Base-by-base conservation (phyloP, 169 alveolate species). In the Amoebophrya sp. region DNA sequence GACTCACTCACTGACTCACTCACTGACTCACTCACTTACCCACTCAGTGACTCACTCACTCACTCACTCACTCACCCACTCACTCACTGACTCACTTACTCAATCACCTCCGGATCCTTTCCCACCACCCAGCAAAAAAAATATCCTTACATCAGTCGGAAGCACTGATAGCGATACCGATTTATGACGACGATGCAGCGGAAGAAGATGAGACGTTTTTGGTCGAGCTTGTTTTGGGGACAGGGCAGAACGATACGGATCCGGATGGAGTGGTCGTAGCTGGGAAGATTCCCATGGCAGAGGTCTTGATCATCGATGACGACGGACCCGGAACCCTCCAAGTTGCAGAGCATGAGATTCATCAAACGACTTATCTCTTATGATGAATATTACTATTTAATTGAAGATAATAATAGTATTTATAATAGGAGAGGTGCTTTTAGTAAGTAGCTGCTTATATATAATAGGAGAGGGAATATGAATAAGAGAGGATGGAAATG, bases 51-150 rank as follows among this genome's bases (percentile, higher is more conserved):
- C 41, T 78, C 90, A 78, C 90, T 78, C 90, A 78, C 41, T 78
- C 90, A 78, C 90, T 78, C 90, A 78, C 90, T 78, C 90, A 78
- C 41, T 78, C n/a, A n/a, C n/a, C n/a, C n/a, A n/a, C n/a, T n/a
- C n/a, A n/a, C n/a, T n/a, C n/a, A n/a, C n/a, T n/a, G 53, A 78
- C 90, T 78, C 90, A 78, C 90, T n/a, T n/a, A n/a, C n/a, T n/a
- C n/a, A n/a, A n/a, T n/a, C n/a, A n/a, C n/a, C n/a, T n/a, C n/a
- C n/a, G n/a, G n/a, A n/a, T n/a, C n/a, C n/a, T n/a, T n/a, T n/a
- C n/a, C n/a, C n/a, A n/a, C n/a, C n/a, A n/a, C n/a, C n/a, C n/a
- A n/a, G n/a, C n/a, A n/a, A n/a, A n/a, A n/a, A n/a, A n/a, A n/a
- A n/a, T n/a, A n/a, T n/a, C n/a, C n/a, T n/a, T n/a, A n/a, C n/a